Base-by-base conservation (phyloP, 441 rosid genomes). In the Erodium trifolium region DNA sequence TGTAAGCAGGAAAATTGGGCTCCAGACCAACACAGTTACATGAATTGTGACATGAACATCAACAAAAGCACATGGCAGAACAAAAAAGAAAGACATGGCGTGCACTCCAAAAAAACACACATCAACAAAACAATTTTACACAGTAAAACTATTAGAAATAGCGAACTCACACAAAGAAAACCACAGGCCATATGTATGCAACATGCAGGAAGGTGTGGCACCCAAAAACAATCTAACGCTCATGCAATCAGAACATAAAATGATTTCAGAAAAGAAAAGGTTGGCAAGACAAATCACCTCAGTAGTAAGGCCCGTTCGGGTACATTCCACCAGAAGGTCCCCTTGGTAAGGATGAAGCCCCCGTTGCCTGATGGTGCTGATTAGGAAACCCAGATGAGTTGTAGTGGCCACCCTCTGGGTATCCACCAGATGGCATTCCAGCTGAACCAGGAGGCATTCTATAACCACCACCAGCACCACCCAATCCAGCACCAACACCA, bases 271-370 rank as follows among this genome's bases (percentile, higher is more conserved):
- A n/a, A 49, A 49, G 5, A 35, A 41, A 35, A 5, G 16, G 34
- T 35, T 55, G 29, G 7, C 23, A 62, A 71, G 69, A 37, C 47
- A 53, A 72, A 72, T 76, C 73, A 81, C 91, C 97, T 91, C 84
- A 89, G 73, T 77, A 84, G 77, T 86, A 91, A 68, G 92, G 96
- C 70, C 73, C 79, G 68, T 83, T 85, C 4, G 86, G 94, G 72
- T 88, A 91, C 88, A 89, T 87, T 75, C 89, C 98, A 23, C 96
- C 91, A 19, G 86, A 90, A 35, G 90, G 91, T 81, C 83, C 87
- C 73, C 96, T 84, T 9, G 96, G 94, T 43, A 82, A 82, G 1
- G 91, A 77, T 23, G 91, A 73, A 3, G 83, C 73, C 67, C 90
- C 89, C 11, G 81, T 67, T 51, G 81, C 82, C 77, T 78, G 86